Evolutionary conservation across 139 green algal species (phyloP), one percentile per base, ranked within the genome.

Genomic region (Picochlorum sp.): DNA sequence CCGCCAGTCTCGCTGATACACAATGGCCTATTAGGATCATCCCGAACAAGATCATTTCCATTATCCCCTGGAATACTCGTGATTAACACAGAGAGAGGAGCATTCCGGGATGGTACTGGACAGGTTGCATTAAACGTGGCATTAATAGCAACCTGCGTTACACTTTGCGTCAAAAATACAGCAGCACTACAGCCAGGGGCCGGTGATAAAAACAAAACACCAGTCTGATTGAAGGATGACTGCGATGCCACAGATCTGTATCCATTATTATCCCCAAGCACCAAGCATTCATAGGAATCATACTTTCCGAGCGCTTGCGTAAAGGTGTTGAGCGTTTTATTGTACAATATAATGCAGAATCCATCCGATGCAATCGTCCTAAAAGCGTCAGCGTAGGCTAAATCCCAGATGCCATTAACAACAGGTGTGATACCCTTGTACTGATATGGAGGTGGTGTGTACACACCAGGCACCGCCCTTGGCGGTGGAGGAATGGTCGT

Each of bases 221-320:
- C 47, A 54, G 47, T 20, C n/a, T 54, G 18, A 54, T 54, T 54
- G n/a, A 54, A 54, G 47, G 47, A 54, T 7, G 47, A 54, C 47
- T 54, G 47, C 6, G 47, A 54, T 20, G 47, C 47, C 18, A 20
- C n/a, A 21, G 47, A 54, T 20, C 47, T 20, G n/a, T 54, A 54
- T 20, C 47, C 47, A 14, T 20, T 20, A 26, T 20, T 54, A 9
- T 20, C 1, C 18, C 47, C n/a, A 9, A 41, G 34, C 16, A 26
- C n/a, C 18, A 54, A 21, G n/a, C 47, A 54, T 54, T 20, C n/a
- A 21, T 54, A 54, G 10, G 47, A 54, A 20, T 54, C n/a, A 54
- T 54, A 54, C n/a, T 21, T 54, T 21, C 47, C 47, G 6, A 54
- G 47, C 16, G 47, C 2, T 54, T 54, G 47, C 0, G 7, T 10